A percentile compares a stretch with the other conserved stretches of the same genome.
Conservation (phyloP, 169 alveolate species). For the Plasmodium chabaudi region DNA sequence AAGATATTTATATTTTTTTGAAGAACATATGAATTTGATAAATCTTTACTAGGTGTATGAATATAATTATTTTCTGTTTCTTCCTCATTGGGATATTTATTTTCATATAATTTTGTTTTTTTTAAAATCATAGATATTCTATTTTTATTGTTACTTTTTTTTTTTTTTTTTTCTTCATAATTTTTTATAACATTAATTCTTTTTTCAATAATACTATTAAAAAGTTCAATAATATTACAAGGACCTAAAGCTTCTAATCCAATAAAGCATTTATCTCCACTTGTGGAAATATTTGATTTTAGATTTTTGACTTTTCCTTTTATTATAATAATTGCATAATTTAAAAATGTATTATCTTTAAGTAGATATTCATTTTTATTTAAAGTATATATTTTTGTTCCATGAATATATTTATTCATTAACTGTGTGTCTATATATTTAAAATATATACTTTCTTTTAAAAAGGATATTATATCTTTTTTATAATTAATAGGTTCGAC, state of each 20-base stretch:
- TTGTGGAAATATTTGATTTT: neutral
- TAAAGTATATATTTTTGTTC: slow-evolving; percentile 23
- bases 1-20: slow-evolving; percentile 46
- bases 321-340: slow-evolving; percentile 58
- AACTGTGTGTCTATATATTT: slow-evolving; percentile 61
- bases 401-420: slow-evolving; percentile 26
- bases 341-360: slow-evolving; percentile 59
- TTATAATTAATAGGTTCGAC: slow-evolving; percentile 4
- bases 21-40: slow-evolving; percentile 11
- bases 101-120: neutral
- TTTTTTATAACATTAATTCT: slow-evolving; percentile 41
- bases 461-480: slow-evolving; percentile 33
- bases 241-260: slow-evolving; percentile 75
- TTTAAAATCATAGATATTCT: neutral
- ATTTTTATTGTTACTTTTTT: slow-evolving; percentile 23
- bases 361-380: slow-evolving; percentile 37
- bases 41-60: neutral
- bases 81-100: neutral
- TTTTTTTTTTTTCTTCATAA: slow-evolving; percentile 56
- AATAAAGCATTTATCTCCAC: slow-evolving; percentile 29
- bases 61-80: neutral
- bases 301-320: slow-evolving; percentile 55
- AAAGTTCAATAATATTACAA: slow-evolving; percentile 60
- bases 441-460: slow-evolving; percentile 49
- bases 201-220: slow-evolving; percentile 60